phyloP scores from a whole-genome alignment of 1,284 basidiomycete genomes.

The Apiotrichum porosum region DNA sequence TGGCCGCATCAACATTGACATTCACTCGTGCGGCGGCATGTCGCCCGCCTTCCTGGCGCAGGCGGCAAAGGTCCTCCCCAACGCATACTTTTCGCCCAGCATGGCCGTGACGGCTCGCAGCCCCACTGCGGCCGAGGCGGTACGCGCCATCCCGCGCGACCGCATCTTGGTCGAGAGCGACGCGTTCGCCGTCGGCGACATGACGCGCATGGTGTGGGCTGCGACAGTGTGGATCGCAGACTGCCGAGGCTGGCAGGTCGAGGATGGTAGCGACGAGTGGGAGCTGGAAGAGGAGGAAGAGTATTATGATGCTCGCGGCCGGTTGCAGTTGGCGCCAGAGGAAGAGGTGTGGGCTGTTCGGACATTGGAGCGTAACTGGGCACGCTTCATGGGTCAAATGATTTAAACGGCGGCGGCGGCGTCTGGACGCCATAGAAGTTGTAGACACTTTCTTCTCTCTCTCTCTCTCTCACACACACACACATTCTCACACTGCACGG shows the following conservation, averaged over 20 bases:
- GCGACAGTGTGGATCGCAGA: constrained; percentile 38
- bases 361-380: constrained; percentile 47
- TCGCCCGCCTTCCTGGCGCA: constrained; percentile 5
- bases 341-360: constrained; percentile 31
- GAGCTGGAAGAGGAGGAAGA: constrained; percentile 24
- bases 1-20: constrained; percentile 42
- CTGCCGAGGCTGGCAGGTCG: constrained; percentile 39
- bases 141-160: constrained; percentile 38
- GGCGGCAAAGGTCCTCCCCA: constrained; percentile 34
- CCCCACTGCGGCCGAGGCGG: constrained; percentile 33
- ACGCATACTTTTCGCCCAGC: constrained; percentile 50
- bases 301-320: constrained; percentile 14
- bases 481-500: too few relatives aligned
- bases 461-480: too few relatives aligned
- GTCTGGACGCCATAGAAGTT: too few relatives aligned
- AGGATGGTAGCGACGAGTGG: constrained; percentile 29
- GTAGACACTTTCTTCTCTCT: too few relatives aligned
- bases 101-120: constrained; percentile 48
- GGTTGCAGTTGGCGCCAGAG: constrained; percentile 1
- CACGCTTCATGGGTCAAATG: constrained; percentile 38
- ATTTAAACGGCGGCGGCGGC: neutral
- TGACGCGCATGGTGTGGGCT: constrained; percentile 38
- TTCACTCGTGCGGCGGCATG: constrained; percentile 47
- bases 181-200: constrained; percentile 37
- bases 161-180: constrained; percentile 50